These are phyloP conservation scores for Suillus plorans DNA, from an alignment of 768 basidiomycete species.

Conservation along the genomic window DNA sequence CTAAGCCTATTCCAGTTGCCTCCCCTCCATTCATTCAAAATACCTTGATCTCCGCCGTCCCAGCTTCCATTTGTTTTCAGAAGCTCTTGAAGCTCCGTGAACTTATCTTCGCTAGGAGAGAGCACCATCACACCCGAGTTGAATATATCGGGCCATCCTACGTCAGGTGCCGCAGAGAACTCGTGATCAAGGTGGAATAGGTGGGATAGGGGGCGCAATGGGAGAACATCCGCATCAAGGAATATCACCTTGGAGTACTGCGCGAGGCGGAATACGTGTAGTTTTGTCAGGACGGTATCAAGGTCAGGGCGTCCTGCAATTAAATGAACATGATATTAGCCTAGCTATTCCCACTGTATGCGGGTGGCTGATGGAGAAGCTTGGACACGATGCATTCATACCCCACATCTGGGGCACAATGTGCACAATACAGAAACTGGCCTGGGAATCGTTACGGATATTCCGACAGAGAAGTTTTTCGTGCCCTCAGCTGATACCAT, in stretches of 20 bases:
- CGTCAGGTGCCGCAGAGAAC: conserved; percentile 93
- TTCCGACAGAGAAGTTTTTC: conserved; percentile 7
- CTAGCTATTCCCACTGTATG: not conserved
- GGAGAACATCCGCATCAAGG: conserved; percentile 90
- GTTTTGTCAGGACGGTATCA: conserved; percentile 89
- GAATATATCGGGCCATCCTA: conserved; percentile 99
- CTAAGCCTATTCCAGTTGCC: conserved; percentile 89
- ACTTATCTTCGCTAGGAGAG: conserved; percentile 80
- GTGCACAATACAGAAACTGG: conserved; percentile 7
- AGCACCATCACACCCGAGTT: conserved; percentile 96
- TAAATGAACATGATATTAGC: conserved; percentile 17
- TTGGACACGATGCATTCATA: conserved; percentile 16
- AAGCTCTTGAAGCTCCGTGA: conserved; percentile 67
- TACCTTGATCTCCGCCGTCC: conserved; percentile 98
- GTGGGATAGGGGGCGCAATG: conserved; percentile 85
- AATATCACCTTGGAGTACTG: conserved; percentile 87
- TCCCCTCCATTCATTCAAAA: conserved; percentile 94
- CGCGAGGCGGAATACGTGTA: conserved; percentile 91
- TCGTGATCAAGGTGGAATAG: conserved; percentile 82
- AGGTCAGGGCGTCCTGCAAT: conserved; percentile 88
- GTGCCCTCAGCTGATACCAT: conserved; percentile 6
- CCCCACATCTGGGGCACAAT: conserved; percentile 11
- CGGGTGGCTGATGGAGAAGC: conserved; percentile 6
- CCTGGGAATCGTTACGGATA: conserved; percentile 11
- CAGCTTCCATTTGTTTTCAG: conserved; percentile 82